Base-by-base conservation (phyloP, 1,284 basidiomycete genomes). In the Tilletia caries region DNA sequence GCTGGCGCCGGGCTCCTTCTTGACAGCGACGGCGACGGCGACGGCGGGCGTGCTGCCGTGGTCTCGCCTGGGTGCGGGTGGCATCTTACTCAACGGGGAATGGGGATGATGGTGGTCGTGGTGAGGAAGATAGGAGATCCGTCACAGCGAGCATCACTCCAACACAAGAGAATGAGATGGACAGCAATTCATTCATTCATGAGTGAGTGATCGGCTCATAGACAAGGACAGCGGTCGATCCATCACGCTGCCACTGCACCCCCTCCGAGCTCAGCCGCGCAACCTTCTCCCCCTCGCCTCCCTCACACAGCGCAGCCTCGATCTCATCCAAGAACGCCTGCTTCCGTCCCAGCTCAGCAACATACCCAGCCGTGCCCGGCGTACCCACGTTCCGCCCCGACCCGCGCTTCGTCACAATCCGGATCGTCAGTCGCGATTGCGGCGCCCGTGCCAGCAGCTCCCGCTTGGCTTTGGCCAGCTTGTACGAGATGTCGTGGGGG, bases 401-500 rank as follows among this genome's bases (percentile, higher is more conserved):
- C 4, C 33, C 33, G 27, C 58, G 27, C 32, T 62, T 62, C 27
- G 27, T 29, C 2, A 32, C 27, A 15, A 62, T 62, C 27, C 58
- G 58, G 58, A 62, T 15, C 13, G 58, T 62, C 2, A 62, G 58
- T 3, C 58, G 27, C 8, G 58, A 62, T 25, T 33, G 12, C 2
- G 27, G 58, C 6, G 27, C 58, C 2, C 58, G 27, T 15, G 27
- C 33, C 13, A 62, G 15, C 3, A 81, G 68, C 13, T 80, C 75
- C 58, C 71, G 72, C 23, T 67, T 69, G 0, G 73, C 75, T 15
- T 74, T 73, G 37, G 65, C 64, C 0, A 81, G 58, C 54, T 80
- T 80, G 68, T 81, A 79, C 2, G 68, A 25, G 1, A 79, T 72
- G 66, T 81, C 80, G 71, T 81, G 73, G 6, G 58, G 54, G 3